phyloP scores from a whole-genome alignment of 768 basidiomycete genomes.

The Hygrophorus pudorinus region DNA sequence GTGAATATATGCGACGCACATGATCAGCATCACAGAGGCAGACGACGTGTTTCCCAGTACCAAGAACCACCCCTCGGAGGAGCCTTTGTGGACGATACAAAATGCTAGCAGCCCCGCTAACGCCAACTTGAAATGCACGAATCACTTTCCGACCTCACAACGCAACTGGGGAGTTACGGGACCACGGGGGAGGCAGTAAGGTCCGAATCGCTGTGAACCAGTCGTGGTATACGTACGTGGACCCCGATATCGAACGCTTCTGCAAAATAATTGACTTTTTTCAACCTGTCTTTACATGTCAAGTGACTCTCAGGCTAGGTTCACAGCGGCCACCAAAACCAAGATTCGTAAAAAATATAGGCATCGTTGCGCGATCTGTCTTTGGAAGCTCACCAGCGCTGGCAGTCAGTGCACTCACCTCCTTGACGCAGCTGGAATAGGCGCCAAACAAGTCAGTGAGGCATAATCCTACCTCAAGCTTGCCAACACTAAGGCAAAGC shows the following conservation, averaged over 20 bases:
- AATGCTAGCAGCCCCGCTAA: constrained; percentile 52
- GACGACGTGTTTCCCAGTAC: constrained; percentile 81
- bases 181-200: constrained; percentile 59
- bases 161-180: constrained; percentile 74
- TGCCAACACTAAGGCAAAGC: not conserved
- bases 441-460: constrained; percentile 1
- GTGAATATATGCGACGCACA: constrained; percentile 35
- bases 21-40: constrained; percentile 76
- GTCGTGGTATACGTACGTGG: too few species aligned
- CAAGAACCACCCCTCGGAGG: constrained; percentile 86
- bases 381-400: not conserved
- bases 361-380: constrained; percentile 2
- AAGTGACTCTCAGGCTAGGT: constrained; percentile 2
- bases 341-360: not conserved
- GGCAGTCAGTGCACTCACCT: constrained; percentile 3
- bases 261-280: too few species aligned
- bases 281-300: not conserved
- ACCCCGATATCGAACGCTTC: too few species aligned
- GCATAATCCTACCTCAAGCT: not conserved
- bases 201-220: constrained; percentile 54
- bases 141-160: too few species aligned
- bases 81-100: constrained; percentile 66
- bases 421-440: not conserved
- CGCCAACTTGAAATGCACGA: too few species aligned
- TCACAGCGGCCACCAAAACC: constrained; percentile 1